These are phyloP conservation scores for Globisporangium paddicum DNA, from an alignment of 352 stramenopile species.

Conservation along the genomic window DNA sequence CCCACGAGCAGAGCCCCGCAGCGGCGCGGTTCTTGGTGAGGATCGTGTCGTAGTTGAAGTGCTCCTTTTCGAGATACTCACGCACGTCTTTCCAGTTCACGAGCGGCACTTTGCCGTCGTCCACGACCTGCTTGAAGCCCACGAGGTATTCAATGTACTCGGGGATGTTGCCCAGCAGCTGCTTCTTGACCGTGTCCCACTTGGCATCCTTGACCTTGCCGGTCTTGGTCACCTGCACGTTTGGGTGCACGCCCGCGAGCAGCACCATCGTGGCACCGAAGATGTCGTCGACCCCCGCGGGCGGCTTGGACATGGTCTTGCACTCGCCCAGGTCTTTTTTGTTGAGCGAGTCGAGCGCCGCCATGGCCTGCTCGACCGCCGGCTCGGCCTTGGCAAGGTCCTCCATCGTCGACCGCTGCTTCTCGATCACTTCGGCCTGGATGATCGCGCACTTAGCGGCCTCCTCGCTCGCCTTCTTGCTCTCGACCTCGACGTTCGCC, in stretches of 20 bases:
- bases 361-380: constrained; percentile 94
- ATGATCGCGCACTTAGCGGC: constrained; percentile 93
- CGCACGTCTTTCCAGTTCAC: constrained; percentile 94
- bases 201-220: constrained; percentile 95
- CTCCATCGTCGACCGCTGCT: constrained; percentile 83
- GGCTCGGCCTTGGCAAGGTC: constrained; percentile 95
- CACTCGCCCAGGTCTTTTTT: constrained; percentile 96
- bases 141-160: constrained; percentile 96
- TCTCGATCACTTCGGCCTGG: constrained; percentile 91
- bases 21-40: constrained; percentile 94
- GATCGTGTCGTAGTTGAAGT: constrained; percentile 95
- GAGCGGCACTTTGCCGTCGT: constrained; percentile 89
- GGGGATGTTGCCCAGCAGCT: constrained; percentile 92
- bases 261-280: constrained; percentile 93
- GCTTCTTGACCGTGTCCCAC: constrained; percentile 95
- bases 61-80: constrained; percentile 90
- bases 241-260: constrained; percentile 92
- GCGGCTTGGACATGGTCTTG: constrained; percentile 96
- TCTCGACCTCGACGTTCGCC: constrained; percentile 94
- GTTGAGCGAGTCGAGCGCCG: constrained; percentile 94
- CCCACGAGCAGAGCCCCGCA: constrained; percentile 91
- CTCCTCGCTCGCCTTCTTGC: constrained; percentile 91
- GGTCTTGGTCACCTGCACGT: constrained; percentile 91
- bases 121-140: constrained; percentile 92
- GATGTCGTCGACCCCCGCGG: constrained; percentile 93